Evolutionary conservation across 2,329 filamentous ascomycete species (phyloP).

Genomic region (Aaosphaeria pasadenensis): DNA sequence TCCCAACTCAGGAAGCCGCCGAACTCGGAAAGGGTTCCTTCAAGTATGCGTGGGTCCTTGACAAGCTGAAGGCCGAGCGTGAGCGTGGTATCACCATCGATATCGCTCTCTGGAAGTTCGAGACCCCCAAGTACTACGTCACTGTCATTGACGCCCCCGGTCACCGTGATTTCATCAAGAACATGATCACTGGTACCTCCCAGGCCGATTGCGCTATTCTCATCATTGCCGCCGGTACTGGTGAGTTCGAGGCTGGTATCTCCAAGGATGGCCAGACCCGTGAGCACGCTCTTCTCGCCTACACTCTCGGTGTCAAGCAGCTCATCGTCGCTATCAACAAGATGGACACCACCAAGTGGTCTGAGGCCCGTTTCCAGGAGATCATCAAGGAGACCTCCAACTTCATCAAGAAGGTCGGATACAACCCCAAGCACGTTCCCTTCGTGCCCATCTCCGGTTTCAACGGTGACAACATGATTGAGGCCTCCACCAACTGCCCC

Average conservation of each 20-base stretch:
- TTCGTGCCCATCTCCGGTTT: slow-evolving; percentile 99
- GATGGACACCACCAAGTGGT: slow-evolving; percentile 99
- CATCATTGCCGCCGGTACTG: slow-evolving; percentile 99
- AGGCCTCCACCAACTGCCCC: slow-evolving; percentile 84
- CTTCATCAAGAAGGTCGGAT: slow-evolving; percentile 99
- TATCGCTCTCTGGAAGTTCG: slow-evolving; percentile 99
- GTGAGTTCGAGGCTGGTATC: slow-evolving; percentile 99
- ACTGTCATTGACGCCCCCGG: slow-evolving; percentile 82
- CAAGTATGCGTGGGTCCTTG: slow-evolving; percentile 99
- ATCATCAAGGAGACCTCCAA: slow-evolving; percentile 99
- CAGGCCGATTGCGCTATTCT: slow-evolving; percentile 99
- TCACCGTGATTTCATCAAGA: slow-evolving; percentile 99
- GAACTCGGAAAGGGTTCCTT: slow-evolving; percentile 99
- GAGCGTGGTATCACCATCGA: slow-evolving; percentile 99
- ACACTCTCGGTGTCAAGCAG: slow-evolving; percentile 99
- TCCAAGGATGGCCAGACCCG: slow-evolving; percentile 99
- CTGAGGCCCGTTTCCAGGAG: slow-evolving; percentile 92
- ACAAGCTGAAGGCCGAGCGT: slow-evolving; percentile 99
- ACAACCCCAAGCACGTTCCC: slow-evolving; percentile 97
- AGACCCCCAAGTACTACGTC: slow-evolving; percentile 96
- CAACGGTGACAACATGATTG: slow-evolving; percentile 99
- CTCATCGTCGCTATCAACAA: slow-evolving; percentile 99
- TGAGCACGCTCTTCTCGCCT: slow-evolving; percentile 99
- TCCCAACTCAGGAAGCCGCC: slow-evolving; percentile 76
- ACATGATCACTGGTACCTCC: slow-evolving; percentile 99